Conservation (phyloP, 1,139 yeast genomes). For the Chernovozyma sophiae-reginae region DNA sequence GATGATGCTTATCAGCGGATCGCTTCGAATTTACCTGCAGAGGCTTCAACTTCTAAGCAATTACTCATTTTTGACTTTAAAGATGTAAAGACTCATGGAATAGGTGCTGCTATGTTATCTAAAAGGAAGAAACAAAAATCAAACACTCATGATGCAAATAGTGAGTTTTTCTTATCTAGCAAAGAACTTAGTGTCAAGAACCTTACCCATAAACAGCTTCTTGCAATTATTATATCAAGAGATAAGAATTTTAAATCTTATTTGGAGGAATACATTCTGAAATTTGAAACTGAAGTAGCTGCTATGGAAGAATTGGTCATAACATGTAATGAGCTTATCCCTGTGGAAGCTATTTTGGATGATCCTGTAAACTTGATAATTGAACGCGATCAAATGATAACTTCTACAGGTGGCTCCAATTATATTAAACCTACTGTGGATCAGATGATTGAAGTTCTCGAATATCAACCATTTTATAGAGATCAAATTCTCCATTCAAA, state of each 20-base stretch:
- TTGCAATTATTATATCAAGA: conserved; percentile 57
- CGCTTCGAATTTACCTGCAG: conserved; percentile 20
- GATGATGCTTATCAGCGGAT: conserved; percentile 28
- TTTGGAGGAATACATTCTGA: conserved; percentile 35
- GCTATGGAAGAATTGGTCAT: conserved; percentile 10
- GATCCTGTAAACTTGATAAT: conserved; percentile 34
- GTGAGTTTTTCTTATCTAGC: conserved; percentile 25
- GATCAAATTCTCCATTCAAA: conserved; percentile 48
- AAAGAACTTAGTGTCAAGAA: conserved; percentile 19
- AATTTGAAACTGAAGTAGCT: conserved; percentile 18
- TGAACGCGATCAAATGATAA: conserved; percentile 20
- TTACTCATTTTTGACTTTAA: conserved; percentile 71
- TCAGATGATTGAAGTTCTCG: conserved; percentile 45
- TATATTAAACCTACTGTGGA: conserved; percentile 19
- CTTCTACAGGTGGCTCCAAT: background rate
- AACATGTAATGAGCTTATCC: conserved; percentile 38
- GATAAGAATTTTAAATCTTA: conserved; percentile 48
- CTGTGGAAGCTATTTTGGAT: conserved; percentile 41
- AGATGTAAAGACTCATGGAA: conserved; percentile 54
- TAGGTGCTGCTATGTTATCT: conserved; percentile 25
- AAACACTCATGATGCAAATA: conserved; percentile 9
- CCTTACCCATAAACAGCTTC: conserved; percentile 37
- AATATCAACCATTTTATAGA: conserved; percentile 44
- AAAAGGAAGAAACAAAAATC: conserved; percentile 14
- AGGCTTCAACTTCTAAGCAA: conserved; percentile 31